Conservation (phyloP, 306 rosid genomes). For the Glycine soja region DNA sequence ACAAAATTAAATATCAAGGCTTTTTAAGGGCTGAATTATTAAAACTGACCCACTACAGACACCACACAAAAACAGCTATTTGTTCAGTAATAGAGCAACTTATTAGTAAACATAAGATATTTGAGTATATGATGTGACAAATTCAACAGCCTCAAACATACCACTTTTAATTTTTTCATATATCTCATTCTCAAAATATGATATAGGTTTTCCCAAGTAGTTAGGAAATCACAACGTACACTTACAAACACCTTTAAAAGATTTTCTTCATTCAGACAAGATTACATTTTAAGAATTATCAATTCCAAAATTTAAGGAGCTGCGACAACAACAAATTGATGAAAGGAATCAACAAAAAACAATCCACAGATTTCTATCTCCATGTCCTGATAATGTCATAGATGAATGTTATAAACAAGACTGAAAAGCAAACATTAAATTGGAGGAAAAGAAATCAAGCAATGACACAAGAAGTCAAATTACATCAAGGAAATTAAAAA, state of each 20-base stretch:
- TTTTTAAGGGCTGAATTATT: background rate
- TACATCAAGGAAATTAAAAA: conserved; percentile 24
- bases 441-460: conserved; percentile 1
- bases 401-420: conserved; percentile 20
- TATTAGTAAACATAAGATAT: background rate
- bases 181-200: background rate
- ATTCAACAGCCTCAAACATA: background rate
- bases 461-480: background rate
- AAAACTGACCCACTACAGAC: conserved; percentile 9
- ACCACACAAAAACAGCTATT: background rate
- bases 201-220: conserved; percentile 4
- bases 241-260: background rate
- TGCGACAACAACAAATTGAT: conserved; percentile 1
- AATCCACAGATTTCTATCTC: conserved; percentile 26
- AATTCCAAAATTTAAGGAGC: conserved; percentile 4
- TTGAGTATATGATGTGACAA: background rate
- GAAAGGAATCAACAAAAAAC: conserved; percentile 6
- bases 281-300: conserved; percentile 18
- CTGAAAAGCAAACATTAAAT: background rate
- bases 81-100: background rate
- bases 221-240: background rate
- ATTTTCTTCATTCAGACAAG: background rate
- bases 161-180: background rate
- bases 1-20: background rate
- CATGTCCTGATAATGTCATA: conserved; percentile 11